Conservation (phyloP, 2,329 filamentous ascomycete species). For the Sarocladium strictum region DNA sequence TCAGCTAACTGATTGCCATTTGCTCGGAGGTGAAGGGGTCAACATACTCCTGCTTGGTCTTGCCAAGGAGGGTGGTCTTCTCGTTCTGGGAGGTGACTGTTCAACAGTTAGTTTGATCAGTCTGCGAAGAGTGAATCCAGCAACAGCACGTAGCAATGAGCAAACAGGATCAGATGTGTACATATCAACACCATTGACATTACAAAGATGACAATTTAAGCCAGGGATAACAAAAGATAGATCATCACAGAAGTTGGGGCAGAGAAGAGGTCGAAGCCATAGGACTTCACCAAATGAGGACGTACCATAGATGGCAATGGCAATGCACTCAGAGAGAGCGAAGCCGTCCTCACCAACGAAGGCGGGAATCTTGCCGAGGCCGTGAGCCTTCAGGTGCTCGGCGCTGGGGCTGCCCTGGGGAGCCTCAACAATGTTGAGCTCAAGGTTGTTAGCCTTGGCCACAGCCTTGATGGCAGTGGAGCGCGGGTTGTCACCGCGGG, state of each 20-base stretch:
- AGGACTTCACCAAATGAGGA: slow-evolving; percentile 24
- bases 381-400: slow-evolving; percentile 82
- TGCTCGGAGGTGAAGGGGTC: neutral
- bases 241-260: slow-evolving; percentile 22
- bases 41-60: slow-evolving; percentile 97
- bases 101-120: slow-evolving; percentile 24
- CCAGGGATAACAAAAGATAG: slow-evolving; percentile 12
- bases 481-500: slow-evolving; percentile 74
- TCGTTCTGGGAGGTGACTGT: slow-evolving; percentile 98
- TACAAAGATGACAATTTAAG: slow-evolving; percentile 10
- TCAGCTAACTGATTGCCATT: slow-evolving; percentile 17
- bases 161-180: slow-evolving; percentile 7
- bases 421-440: slow-evolving; percentile 77
- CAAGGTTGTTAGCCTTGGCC: slow-evolving; percentile 95
- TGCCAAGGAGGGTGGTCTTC: slow-evolving; percentile 98
- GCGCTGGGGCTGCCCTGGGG: slow-evolving; percentile 57
- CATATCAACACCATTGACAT: slow-evolving; percentile 9
- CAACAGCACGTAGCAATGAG: slow-evolving; percentile 9
- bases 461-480: slow-evolving; percentile 83
- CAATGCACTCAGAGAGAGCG: slow-evolving; percentile 80
- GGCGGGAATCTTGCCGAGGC: slow-evolving; percentile 84
- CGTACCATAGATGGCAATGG: slow-evolving; percentile 97
- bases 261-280: slow-evolving; percentile 8
- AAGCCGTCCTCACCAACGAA: slow-evolving; percentile 92
- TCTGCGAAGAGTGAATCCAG: slow-evolving; percentile 6